Evolutionary conservation across 1,139 yeast species (phyloP), one percentile per base, ranked within the genome.

Genomic region (Blastobotrys ciferrii): DNA sequence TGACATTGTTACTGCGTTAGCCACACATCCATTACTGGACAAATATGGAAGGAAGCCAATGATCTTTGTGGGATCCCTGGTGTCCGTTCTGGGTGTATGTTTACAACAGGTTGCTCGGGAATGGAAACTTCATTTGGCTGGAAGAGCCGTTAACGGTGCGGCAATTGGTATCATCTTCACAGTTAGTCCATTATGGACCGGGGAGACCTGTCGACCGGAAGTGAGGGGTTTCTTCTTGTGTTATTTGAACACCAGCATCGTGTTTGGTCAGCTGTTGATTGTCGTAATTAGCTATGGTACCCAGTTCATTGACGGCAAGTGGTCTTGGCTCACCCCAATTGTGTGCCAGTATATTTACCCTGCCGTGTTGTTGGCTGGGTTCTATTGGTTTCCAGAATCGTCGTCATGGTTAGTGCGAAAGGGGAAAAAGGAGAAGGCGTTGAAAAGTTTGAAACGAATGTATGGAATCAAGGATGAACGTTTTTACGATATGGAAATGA

Each of bases 161-260:
- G 39, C 39, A 35, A 35, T 35, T 35, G 39, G 39, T 17, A 18
- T 35, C 39, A 35, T 35, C 4, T 35, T 35, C 39, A 35, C 39
- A 5, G 25, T 35, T 19, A 17, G 23, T 12, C 39, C 39, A 18
- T n/a, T 35, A 15, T 35, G 39, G 39, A 35, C 25, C n/a, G 39
- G 39, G 6, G 39, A 35, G 15, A 35, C 39, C 6, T 35, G 39
- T 15, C 17, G 39, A 35, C 39, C 39, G 14, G 39, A 35, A 18
- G 23, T 35, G 5, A 15, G 39, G 14, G 39, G 39, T 4, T 18
- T 35, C 23, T 35, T 35, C 14, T 15, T 35, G n/a, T 35, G 39
- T 18, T 35, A 17, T 35, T 15, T 35, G 12, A 35, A 35, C 20
- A 35, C 39, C n/a, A 35, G 39, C 25, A 35, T 35, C 12, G 39